Evolutionary conservation across 108 stramenopile species (phyloP).

Genomic region (Hondaea fermentalgiana): DNA sequence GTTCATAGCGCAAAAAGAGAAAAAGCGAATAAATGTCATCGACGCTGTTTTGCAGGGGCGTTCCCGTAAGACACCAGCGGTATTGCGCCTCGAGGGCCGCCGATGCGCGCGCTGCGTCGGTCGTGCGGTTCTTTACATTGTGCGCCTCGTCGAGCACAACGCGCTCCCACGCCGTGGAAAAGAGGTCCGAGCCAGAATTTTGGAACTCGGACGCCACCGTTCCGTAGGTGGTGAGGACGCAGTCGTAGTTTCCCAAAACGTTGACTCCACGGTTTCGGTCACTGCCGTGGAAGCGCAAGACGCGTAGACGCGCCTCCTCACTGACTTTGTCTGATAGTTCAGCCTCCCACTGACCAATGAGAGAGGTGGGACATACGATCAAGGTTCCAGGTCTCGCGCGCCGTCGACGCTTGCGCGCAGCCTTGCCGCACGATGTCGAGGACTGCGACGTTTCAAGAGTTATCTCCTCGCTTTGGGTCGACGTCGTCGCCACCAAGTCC

Average conservation of each 20-base stretch:
- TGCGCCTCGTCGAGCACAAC: slow-evolving; percentile 44
- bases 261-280: background rate
- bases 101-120: background rate
- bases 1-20: slow-evolving; percentile 37
- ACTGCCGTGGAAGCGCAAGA: background rate
- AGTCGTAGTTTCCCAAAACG: background rate
- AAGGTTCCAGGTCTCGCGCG: background rate
- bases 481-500: no score
- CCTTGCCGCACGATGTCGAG: no score
- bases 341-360: slow-evolving; percentile 8
- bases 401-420: no score
- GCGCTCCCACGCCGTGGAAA: slow-evolving; percentile 28
- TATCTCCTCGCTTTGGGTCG: no score
- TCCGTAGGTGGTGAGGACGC: background rate
- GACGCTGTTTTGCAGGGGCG: slow-evolving; percentile 42
- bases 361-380: background rate
- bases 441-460: no score
- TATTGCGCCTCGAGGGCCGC: background rate
- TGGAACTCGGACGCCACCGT: background rate
- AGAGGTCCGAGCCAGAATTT: background rate
- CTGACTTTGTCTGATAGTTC: background rate
- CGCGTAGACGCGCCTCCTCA: background rate
- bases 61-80: slow-evolving; percentile 46
- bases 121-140: background rate
- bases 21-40: slow-evolving; percentile 37